Conservation (phyloP, 257 asterid genomes). For the Lycium barbarum region DNA sequence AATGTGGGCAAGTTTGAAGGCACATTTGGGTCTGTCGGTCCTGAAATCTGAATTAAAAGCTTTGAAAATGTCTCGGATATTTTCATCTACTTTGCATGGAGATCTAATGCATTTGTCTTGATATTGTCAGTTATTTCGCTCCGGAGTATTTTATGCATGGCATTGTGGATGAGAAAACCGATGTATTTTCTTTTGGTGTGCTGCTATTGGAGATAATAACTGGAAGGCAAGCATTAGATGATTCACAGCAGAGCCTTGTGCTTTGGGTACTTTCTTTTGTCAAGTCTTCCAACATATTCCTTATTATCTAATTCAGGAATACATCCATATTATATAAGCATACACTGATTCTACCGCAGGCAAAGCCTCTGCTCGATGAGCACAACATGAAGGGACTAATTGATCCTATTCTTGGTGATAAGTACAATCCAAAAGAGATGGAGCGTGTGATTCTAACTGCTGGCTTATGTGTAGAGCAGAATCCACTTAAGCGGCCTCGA, state of each 20-base stretch:
- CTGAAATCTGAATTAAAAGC: conserved; percentile 16
- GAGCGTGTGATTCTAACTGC: conserved; percentile 57
- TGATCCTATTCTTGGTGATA: conserved; percentile 57
- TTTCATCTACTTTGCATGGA: not conserved
- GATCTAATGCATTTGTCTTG: not conserved
- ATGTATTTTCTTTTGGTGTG: conserved; percentile 76
- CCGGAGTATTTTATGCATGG: conserved; percentile 85
- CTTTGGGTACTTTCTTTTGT: conserved; percentile 58
- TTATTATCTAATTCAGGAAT: not conserved
- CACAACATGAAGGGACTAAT: conserved; percentile 45
- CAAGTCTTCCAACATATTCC: not conserved
- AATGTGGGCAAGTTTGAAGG: conserved; percentile 73
- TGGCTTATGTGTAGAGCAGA: conserved; percentile 52
- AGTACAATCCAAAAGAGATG: conserved; percentile 51
- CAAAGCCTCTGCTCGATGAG: conserved; percentile 64
- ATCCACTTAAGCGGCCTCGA: conserved; percentile 61
- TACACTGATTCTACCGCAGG: conserved; percentile 42
- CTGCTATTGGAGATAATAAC: conserved; percentile 70
- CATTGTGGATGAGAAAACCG: conserved; percentile 75
- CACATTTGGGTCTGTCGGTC: conserved; percentile 70
- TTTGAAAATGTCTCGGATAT: not conserved
- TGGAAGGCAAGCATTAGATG: conserved; percentile 68
- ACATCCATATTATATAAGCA: not conserved
- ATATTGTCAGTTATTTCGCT: conserved; percentile 64
- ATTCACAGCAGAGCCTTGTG: conserved; percentile 59